A percentile compares a stretch with the other conserved stretches of the same genome.
Conservation (phyloP, 1,139 yeast genomes). For the Schwanniomyces etchellsii region DNA sequence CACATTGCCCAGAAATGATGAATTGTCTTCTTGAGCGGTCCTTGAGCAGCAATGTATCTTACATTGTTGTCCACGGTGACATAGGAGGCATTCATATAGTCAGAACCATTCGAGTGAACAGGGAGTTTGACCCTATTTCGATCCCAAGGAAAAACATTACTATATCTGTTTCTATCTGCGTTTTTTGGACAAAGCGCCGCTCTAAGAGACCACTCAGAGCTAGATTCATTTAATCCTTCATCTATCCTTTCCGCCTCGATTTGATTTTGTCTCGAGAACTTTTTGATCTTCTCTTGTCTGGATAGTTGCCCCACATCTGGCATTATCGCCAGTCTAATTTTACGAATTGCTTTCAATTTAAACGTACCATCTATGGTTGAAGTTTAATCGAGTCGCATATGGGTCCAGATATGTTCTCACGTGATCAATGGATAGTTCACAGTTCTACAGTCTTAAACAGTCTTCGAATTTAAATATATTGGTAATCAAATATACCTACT, state of each 20-base stretch:
- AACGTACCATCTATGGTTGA: too few species aligned
- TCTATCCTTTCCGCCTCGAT: slow-evolving; percentile 13
- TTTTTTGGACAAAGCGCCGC: slow-evolving; percentile 15
- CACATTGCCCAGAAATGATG: slow-evolving; percentile 88
- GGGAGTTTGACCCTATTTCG: slow-evolving; percentile 29
- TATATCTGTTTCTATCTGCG: slow-evolving; percentile 31
- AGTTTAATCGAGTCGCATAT: too few species aligned
- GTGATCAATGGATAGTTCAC: too few species aligned
- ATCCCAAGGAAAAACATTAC: slow-evolving; percentile 42
- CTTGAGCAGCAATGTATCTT: slow-evolving; percentile 39
- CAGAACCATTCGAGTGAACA: slow-evolving; percentile 12
- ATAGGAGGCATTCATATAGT: slow-evolving; percentile 41
- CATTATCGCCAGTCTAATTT: slow-evolving; percentile 3
- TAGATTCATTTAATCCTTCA: slow-evolving; percentile 12
- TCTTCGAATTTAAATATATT: too few species aligned
- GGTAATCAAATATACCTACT: too few species aligned
- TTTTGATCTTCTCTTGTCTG: slow-evolving; percentile 8
- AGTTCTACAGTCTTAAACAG: too few species aligned
- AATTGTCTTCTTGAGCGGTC: slow-evolving; percentile 62
- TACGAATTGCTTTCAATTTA: slow-evolving; percentile 1
- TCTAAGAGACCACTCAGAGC: slow-evolving; percentile 19
- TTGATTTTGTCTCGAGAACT: slow-evolving; percentile 11
- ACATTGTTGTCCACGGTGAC: slow-evolving; percentile 14
- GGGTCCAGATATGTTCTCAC: too few species aligned
- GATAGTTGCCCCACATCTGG: slow-evolving; percentile 1